Evolutionary conservation across 2,329 filamentous ascomycete genomes (phyloP), one percentile per base, ranked within the genome.

Genomic region (Colletotrichum filicis): DNA sequence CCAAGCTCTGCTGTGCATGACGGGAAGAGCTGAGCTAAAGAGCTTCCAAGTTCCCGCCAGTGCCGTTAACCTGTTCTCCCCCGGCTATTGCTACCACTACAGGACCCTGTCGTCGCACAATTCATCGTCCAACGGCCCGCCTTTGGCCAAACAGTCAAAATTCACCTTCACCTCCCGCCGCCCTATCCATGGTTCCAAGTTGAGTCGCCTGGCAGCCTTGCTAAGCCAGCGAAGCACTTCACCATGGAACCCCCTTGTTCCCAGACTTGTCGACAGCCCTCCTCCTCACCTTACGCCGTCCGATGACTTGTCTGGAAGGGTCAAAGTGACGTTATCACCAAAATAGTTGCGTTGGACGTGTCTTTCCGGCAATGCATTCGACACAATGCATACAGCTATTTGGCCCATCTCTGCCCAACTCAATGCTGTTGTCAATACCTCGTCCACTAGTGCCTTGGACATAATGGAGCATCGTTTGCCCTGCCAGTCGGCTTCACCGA

Each of bases 241-340:
- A 14, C 28, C 66, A 73, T 71, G 66, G 71, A 37, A 26, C 32
- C 35, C 56, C 71, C 66, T 56, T 73, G 71, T 35, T 70, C 55
- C 32, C 4, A 22, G 42, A 49, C 46, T 42, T 46, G 22, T 58
- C 66, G 49, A 30, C 70, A 62, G 56, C 66, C 66, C 66, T 46
- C 61, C 56, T 37, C 42, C 53, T 57, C 56, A 35, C 42, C 22
- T 53, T 19, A 24, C 35, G 60, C 60, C 56, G 70, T 65, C 66
- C 26, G 66, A 73, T 53, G 60, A 46, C 32, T n/a, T 24, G n/a
- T 35, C 24, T 24, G 4, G 55, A 70, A 3, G 49, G 32, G 46
- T 69, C 52, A 28, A 30, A 52, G 35, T 60, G 66, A 65, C 56
- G 42, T 71, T 61, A 46, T 32, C 28, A 16, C 46, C 42, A 70